Evolutionary conservation across 148 eudicot species (phyloP), one percentile per base, ranked within the genome.

Genomic region (Rhododendron griersonianum): DNA sequence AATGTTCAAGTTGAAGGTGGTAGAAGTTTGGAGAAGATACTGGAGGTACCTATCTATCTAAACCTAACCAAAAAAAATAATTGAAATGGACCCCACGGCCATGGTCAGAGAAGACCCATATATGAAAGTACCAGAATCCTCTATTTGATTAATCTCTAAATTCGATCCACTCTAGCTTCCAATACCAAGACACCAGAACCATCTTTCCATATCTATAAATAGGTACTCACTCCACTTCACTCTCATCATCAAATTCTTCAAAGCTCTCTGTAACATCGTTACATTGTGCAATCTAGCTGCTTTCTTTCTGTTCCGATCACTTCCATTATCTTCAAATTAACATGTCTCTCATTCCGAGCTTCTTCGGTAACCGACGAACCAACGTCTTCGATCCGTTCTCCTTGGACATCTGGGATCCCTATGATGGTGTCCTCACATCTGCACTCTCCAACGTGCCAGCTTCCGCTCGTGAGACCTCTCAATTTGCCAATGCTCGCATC

Each of bases 321-420:
- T 48, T 39, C 16, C 8, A 59, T 47, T 28, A 28, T 28, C 30
- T 30, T 23, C 45, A 80, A 57, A 78, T 39, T 0, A 41, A 69
- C 11, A 81, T 81, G 84, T 51, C 84, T 10, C 75, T 86, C 76
- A 21, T 88, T 50, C 90, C 90, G 53, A 88, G 90, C 82, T 81
- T 88, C 82, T 88, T 88, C 37, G 88, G 91, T 5, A 82, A 74
- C 86, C 90, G 83, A 55, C 84, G 84, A 69, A 41, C 91, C 87
- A 90, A 85, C 35, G 89, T 84, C 33, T 88, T 88, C 15, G 91
- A 90, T n/a, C 91, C 90, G 35, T 71, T 90, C 81, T 88, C 90
- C 37, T 80, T 88, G 28, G 91, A 90, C 85, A 50, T 81, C 4
- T 90, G 85, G 88, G 90, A 90, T 28, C 91, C 91, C 16, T 78